Percentiles rank a stretch among this genome's conserved stretches.
Conservation (phyloP, 805 yeast genomes). For the Myxozyma vanderwaltii region DNA sequence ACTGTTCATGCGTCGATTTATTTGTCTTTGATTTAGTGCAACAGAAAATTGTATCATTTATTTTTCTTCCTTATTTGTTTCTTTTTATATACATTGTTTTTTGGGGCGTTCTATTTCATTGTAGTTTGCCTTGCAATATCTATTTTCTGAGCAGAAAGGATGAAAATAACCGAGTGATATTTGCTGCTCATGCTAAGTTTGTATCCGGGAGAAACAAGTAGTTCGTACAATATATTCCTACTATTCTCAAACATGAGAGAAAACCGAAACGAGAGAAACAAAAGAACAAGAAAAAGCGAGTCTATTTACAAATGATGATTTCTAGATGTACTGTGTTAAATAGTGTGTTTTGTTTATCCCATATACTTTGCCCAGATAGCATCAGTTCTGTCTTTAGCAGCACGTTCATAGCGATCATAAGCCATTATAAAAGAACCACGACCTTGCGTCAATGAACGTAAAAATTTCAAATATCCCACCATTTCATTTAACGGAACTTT, state of each 20-base stretch:
- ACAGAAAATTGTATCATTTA: background rate
- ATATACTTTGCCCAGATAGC: constrained; percentile 20
- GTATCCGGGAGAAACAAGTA: no score
- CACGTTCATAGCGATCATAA: constrained; percentile 70
- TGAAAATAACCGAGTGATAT: no score
- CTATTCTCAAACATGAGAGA: no score
- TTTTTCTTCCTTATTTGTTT: background rate
- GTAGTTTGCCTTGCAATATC: no score
- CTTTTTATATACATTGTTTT: background rate
- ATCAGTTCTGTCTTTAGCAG: constrained; percentile 52
- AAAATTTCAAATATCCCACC: constrained; percentile 80
- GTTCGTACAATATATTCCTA: background rate
- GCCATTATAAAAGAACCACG: constrained; percentile 82
- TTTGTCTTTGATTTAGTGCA: background rate
- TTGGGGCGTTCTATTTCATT: no score
- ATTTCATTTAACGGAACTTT: constrained; percentile 83
- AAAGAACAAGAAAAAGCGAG: no score
- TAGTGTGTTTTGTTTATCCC: background rate
- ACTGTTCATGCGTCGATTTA: no score
- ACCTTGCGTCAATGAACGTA: constrained; percentile 87
- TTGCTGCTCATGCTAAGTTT: no score
- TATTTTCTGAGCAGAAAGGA: no score
- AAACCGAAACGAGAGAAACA: no score
- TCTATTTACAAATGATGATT: background rate
- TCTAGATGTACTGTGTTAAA: no score